Percentiles rank a stretch among this genome's conserved stretches.
Conservation (phyloP, 2,329 filamentous ascomycete species). For the Diaporthe vexans region DNA sequence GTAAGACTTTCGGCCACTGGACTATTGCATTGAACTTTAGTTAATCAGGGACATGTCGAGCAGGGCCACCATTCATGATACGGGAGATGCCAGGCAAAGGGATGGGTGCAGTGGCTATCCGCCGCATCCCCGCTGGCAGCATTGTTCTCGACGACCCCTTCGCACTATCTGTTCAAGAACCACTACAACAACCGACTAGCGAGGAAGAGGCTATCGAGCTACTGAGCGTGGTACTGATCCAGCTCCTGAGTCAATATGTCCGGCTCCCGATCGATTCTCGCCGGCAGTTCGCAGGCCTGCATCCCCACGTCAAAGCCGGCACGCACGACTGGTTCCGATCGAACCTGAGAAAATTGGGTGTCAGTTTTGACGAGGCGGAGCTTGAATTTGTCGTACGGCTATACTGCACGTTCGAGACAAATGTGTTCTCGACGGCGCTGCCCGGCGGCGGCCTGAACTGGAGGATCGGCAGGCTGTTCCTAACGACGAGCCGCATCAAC, state of each 20-base stretch:
- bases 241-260: constrained; percentile 24
- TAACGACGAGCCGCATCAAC: constrained; percentile 31
- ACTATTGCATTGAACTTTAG: no score
- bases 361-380: neutral
- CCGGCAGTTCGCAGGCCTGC: constrained; percentile 17
- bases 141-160: constrained; percentile 36
- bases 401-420: constrained; percentile 35
- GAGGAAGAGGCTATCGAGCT: constrained; percentile 20
- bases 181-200: constrained; percentile 1
- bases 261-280: constrained; percentile 7
- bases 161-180: constrained; percentile 31
- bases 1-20: neutral
- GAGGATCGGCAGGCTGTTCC: constrained; percentile 28
- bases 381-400: constrained; percentile 17
- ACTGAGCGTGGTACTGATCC: constrained; percentile 22
- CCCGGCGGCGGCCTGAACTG: neutral
- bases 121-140: constrained; percentile 30
- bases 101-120: constrained; percentile 19
- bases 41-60: neutral
- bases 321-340: constrained; percentile 21
- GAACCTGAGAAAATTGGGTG: neutral
- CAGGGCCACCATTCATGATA: constrained; percentile 29
- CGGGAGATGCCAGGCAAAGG: constrained; percentile 31
- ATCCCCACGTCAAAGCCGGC: constrained; percentile 12
- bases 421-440: constrained; percentile 18